Percentiles rank a stretch among this genome's conserved stretches.
These are phyloP conservation scores for Esteya vermicola DNA, from an alignment of 2,329 filamentous ascomycete species.

Conservation along the genomic window DNA sequence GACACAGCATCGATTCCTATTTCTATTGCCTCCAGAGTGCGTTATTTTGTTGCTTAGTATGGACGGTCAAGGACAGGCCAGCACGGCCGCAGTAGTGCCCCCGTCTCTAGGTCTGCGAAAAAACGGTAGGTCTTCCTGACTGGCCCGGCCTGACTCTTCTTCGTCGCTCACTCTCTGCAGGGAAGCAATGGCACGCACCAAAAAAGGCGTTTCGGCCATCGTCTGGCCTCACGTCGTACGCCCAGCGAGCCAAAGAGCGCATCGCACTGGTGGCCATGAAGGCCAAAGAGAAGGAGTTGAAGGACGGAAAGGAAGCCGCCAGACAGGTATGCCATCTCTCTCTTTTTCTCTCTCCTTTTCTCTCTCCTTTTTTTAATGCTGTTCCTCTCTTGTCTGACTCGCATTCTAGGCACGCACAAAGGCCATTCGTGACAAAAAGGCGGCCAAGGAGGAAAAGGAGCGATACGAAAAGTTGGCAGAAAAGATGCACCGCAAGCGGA, in stretches of 20 bases:
- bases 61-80: conserved; percentile 23
- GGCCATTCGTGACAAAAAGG: conserved; percentile 70
- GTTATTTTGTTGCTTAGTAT: too few species aligned
- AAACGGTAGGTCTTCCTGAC: conserved; percentile 22
- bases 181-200: conserved; percentile 83
- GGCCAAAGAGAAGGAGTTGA: conserved; percentile 88
- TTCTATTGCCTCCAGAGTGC: too few species aligned
- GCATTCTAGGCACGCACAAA: conserved; percentile 70
- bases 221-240: conserved; percentile 64
- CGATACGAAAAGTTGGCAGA: conserved; percentile 87
- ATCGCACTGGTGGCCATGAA: conserved; percentile 63
- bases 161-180: conserved; percentile 28
- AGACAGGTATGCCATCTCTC: conserved; percentile 64
- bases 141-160: background rate
- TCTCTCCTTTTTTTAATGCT: too few species aligned
- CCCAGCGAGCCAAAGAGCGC: conserved; percentile 58
- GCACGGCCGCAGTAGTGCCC: conserved; percentile 17
- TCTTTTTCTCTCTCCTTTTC: too few species aligned
- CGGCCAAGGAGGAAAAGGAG: conserved; percentile 83
- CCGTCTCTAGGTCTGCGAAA: conserved; percentile 56
- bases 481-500: conserved; percentile 94
- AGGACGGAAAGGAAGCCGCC: conserved; percentile 86
- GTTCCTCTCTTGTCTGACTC: too few species aligned
- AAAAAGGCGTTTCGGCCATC: conserved; percentile 78
- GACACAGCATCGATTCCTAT: too few species aligned